These are phyloP conservation scores for Neofusicoccum umdonicola DNA, from an alignment of 2,329 filamentous ascomycete genomes.

Conservation along the genomic window DNA sequence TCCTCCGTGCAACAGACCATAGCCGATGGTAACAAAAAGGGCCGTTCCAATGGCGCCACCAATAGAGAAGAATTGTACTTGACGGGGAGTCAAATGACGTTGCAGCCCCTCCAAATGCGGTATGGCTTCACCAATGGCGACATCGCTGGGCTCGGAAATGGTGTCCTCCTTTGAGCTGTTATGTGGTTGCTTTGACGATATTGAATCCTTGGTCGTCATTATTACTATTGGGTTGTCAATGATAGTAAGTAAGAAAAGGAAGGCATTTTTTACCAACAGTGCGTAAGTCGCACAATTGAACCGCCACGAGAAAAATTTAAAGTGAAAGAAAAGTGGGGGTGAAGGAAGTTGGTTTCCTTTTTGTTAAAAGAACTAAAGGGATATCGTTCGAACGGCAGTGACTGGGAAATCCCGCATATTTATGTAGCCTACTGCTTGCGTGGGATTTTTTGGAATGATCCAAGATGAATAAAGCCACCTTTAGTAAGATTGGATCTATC, in stretches of 20 bases:
- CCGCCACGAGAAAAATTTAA: neutral
- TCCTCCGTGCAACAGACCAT: slow-evolving; percentile 29
- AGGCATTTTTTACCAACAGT: neutral
- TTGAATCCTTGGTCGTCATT: neutral
- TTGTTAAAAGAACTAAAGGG: neutral
- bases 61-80: slow-evolving; percentile 8
- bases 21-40: slow-evolving; percentile 17
- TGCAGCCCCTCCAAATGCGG: neutral
- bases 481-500: neutral
- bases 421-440: neutral
- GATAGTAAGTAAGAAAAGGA: no score
- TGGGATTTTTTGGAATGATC: neutral
- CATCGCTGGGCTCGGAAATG: neutral
- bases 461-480: neutral
- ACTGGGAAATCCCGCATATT: neutral
- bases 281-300: neutral
- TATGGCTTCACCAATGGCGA: neutral
- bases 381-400: neutral
- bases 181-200: neutral
- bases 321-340: neutral
- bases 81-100: neutral
- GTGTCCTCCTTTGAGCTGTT: neutral
- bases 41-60: slow-evolving; percentile 18
- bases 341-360: neutral
- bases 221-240: neutral